Evolutionary conservation across 2,329 filamentous ascomycete species (phyloP).

Genomic region (Diaporthe vaccinii): DNA sequence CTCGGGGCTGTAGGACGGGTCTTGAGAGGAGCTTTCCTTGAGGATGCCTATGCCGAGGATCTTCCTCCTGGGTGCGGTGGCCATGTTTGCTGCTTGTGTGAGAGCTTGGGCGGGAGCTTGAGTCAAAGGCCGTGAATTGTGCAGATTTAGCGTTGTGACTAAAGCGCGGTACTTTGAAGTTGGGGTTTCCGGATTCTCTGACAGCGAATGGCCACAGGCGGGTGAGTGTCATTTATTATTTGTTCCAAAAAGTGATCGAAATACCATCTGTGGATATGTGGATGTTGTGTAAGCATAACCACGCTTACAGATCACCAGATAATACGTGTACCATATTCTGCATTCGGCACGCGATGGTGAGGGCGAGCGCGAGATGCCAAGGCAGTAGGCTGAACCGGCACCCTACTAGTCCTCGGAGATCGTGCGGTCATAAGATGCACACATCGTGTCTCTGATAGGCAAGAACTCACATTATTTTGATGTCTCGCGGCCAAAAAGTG

Average conservation of each 20-base stretch:
- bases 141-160: background rate
- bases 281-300: background rate
- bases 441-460: no score
- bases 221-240: no score
- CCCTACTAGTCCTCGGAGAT: background rate
- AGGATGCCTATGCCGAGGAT: constrained; percentile 34
- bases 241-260: background rate
- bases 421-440: background rate
- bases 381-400: background rate
- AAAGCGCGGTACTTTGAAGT: background rate
- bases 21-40: constrained; percentile 14
- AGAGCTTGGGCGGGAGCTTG: no score
- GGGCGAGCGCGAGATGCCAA: constrained; percentile 23
- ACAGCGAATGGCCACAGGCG: background rate
- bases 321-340: background rate
- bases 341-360: constrained; percentile 8
- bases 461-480: background rate
- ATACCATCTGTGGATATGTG: background rate
- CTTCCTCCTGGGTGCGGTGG: background rate
- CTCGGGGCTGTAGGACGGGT: constrained; percentile 24
- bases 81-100: background rate
- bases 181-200: background rate
- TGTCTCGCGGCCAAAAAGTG: background rate
- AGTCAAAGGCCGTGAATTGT: background rate
- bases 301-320: constrained; percentile 6